phyloP scores from a whole-genome alignment of 2,329 filamentous ascomycete species.

The Cytospora leucostoma region DNA sequence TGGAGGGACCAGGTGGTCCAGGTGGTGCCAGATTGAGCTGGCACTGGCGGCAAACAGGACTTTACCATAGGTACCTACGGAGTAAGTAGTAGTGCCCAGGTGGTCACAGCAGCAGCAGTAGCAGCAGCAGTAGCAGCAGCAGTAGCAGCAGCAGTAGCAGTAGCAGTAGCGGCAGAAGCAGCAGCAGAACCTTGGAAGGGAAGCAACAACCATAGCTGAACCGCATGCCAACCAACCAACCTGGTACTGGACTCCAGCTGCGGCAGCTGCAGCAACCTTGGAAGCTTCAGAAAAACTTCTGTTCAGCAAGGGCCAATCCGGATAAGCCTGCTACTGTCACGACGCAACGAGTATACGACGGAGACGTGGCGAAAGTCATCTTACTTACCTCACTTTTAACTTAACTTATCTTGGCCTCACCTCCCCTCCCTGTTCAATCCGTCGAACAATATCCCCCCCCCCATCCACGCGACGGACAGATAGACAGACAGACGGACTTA shows the following conservation, averaged over 20 bases:
- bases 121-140: neutral
- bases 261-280: neutral
- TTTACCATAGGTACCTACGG: too few species aligned
- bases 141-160: neutral
- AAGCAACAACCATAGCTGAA: neutral
- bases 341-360: slow-evolving; percentile 9
- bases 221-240: too few species aligned
- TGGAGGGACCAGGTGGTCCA: too few species aligned
- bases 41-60: neutral
- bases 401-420: neutral
- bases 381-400: neutral
- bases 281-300: neutral
- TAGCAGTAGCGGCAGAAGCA: neutral
- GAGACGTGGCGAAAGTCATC: slow-evolving; percentile 8
- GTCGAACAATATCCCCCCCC: neutral
- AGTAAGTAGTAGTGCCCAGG: too few species aligned
- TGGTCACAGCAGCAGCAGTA: neutral
- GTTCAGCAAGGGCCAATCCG: neutral
- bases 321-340: slow-evolving; percentile 2
- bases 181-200: neutral
- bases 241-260: neutral
- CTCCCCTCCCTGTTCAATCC: neutral
- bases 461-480: slow-evolving; percentile 12
- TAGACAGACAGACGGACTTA: too few species aligned
- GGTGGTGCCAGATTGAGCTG: neutral